Base-by-base conservation (phyloP, 1,139 yeast genomes). In the Ogataea hybrid region DNA sequence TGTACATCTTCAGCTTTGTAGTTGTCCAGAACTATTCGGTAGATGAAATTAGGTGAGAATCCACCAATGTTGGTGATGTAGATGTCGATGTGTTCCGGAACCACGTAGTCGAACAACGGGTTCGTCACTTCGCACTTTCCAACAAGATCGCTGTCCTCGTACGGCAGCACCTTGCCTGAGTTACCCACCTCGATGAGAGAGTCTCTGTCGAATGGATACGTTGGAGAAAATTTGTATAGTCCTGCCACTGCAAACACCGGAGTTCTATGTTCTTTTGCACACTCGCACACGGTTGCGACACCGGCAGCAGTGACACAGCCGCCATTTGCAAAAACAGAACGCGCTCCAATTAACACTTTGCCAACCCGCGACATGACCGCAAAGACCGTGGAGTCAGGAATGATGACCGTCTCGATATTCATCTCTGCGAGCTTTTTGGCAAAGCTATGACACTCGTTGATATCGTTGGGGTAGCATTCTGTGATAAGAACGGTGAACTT, bases 281-380 rank as follows among this genome's bases (percentile, higher is more conserved):
- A 87, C 65, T 89, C 96, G 52, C 95, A 94, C 8, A 89, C 96
- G 42, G 87, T 77, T 18, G 96, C 88, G 25, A 87, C 96, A 36
- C 98, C 99, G 0, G 95, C 80, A 18, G 85, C 79, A 2, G 96
- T 80, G 44, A 89, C 77, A 52, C 96, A 84, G 8, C 98, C 97
- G 44, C 99, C 99, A 60, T 94, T 92, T 42, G 96, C 96, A 62
- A 64, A 84, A 7, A 94, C 97, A 0, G 96, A 81, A 51, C 87
- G 79, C 1, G 97, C 83, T 17, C 97, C 97, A 48, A 94, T 78
- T 48, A 92, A 79, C 20, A 94, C 98, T 63, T 94, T 94, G 36
- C 97, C 97, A 3, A 94, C 98, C 50, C 97, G 73, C 36, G 97
- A 85, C 98, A 94, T 94, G 38, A 94, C 86, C 0, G 98, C 97